Conservation (phyloP, 2,329 filamentous ascomycete species). For the Pestalotiopsis sp. region DNA sequence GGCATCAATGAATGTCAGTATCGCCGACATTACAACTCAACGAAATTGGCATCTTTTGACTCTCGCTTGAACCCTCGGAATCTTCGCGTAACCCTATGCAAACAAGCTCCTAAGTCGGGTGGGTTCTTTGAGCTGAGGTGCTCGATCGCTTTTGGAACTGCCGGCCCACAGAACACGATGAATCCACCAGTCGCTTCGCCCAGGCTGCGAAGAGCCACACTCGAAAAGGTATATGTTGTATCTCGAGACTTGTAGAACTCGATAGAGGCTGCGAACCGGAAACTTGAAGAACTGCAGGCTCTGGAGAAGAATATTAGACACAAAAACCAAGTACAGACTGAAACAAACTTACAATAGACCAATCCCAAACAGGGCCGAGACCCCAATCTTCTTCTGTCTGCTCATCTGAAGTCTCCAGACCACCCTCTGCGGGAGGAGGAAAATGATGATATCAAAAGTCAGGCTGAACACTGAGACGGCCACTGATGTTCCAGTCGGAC, state of each 20-base stretch:
- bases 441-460: neutral
- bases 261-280: conserved; percentile 38
- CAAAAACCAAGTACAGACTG: neutral
- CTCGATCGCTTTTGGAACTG: conserved; percentile 38
- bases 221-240: conserved; percentile 38
- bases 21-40: too few species aligned
- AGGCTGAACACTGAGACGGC: neutral
- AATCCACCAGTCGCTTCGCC: conserved; percentile 49
- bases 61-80: too few species aligned
- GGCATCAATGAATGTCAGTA: too few species aligned
- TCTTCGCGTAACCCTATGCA: too few species aligned
- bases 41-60: too few species aligned
- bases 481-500: neutral
- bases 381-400: neutral
- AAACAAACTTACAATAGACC: neutral
- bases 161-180: conserved; percentile 42
- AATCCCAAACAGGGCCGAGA: neutral
- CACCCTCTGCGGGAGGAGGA: neutral
- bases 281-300: conserved; percentile 42
- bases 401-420: neutral
- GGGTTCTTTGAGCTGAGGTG: too few species aligned
- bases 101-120: too few species aligned
- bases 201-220: conserved; percentile 44
- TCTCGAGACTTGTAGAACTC: conserved; percentile 32
- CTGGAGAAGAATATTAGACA: too few species aligned